Evolutionary conservation across 148 eudicot genomes (phyloP), one percentile per base, ranked within the genome.

Genomic region (Vaccinium darrowii): DNA sequence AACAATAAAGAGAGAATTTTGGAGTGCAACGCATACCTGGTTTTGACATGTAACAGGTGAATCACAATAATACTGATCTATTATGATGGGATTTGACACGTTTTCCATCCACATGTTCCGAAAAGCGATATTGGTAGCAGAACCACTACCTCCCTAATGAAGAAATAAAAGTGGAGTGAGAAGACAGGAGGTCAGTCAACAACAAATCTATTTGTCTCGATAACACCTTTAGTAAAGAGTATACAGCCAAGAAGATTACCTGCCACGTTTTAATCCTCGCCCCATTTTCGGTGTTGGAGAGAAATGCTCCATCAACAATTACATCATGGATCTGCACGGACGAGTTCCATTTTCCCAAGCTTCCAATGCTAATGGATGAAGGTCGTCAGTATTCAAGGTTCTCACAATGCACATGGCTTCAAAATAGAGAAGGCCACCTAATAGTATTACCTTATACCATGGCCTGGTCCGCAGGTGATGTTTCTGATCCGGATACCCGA

Each of bases 241-340:
- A 33, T 57, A 36, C 57, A 75, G 19, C 51, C 54, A 71, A 51
- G 43, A 84, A 43, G 47, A 9, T 83, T 86, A 97, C 99, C 99
- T 97, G 99, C 99, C 99, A 97, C 30, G 96, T 93, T 91, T 97
- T 97, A 86, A 97, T 93, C 91, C 99, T 89, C 18, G 93, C 86
- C 63, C 98, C 99, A 86, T 97, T 97, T 58, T 91, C 88, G n/a
- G 98, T 95, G 88, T 93, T 90, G 50, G 90, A 85, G 51, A 96
- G 63, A 82, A 80, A 80, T 27, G 94, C 95, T 62, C 93, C 93
- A 73, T 90, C 87, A 33, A 97, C 92, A 57, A 81, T 76, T 53
- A 95, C 87, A 83, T 97, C 91, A 19, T 88, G 89, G 85, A 97
- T 96, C 54, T 90, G 76, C 72, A 88, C 83, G 50, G 83, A 88